Base-by-base conservation (phyloP, 1,284 basidiomycete species). In the Coriolopsis trogii region DNA sequence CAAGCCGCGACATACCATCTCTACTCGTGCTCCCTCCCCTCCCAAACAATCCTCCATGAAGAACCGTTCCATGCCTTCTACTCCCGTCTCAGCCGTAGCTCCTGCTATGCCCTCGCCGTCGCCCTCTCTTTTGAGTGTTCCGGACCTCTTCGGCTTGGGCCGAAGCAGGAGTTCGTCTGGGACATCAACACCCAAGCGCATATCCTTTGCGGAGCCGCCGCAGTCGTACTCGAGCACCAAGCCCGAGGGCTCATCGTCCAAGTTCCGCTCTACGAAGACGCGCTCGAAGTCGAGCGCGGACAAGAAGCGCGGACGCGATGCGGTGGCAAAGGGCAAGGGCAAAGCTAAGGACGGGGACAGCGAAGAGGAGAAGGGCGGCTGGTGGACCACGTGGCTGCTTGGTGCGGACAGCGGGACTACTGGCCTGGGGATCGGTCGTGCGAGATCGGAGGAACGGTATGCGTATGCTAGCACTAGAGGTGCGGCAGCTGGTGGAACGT, bases 131-230 rank as follows among this genome's bases (percentile, higher is more conserved):
- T 50, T 70, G 47, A 55, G 49, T 57, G 47, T 63, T 7, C 62
- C 56, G n/a, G 65, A 63, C 52, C 54, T 58, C 28, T 58, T 63
- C 60, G 29, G 59, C 50, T 46, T 61, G 65, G 48, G 55, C 4
- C 48, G 55, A 20, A 28, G 30, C 6, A 52, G 58, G 45, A 65
- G 65, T 13, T 65, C 67, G 24, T 72, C 70, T 3, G 71, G 70
- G 8, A 61, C 65, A 16, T 83, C 81, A 28, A 89, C 87, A n/a
- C 87, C 88, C 5, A 87, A 87, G 55, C 77, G 83, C 23, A 90
- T 91, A 44, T 87, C 83, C 55, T 91, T 91, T 58, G 86, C 86
- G 24, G 78, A 85, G 66, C 72, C 87, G 29, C 85, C 87, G 0
- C 86, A 89, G 67, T 78, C 81, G 37, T 82, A 85, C 59, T 71